phyloP scores from a whole-genome alignment of 2,329 filamentous ascomycete species.

The Rosellinia necatrix region DNA sequence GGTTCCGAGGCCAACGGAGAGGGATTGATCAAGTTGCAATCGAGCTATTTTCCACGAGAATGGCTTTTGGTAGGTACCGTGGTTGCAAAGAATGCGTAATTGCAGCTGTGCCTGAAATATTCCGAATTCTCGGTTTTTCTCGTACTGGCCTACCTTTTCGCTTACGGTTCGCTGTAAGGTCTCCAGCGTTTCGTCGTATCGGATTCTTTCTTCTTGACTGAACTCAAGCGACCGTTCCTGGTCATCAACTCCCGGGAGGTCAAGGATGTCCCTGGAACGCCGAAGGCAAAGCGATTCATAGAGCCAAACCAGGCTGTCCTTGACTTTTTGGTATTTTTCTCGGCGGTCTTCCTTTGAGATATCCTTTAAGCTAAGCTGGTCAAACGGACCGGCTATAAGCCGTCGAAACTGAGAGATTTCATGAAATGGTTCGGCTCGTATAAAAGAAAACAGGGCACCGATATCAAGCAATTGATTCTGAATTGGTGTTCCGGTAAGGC shows the following conservation, averaged over 20 bases:
- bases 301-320: slow-evolving; percentile 41
- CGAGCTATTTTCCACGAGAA: slow-evolving; percentile 50
- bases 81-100: slow-evolving; percentile 54
- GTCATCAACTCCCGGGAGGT: slow-evolving; percentile 42
- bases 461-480: slow-evolving; percentile 59
- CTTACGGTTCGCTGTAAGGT: slow-evolving; percentile 46
- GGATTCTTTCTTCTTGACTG: slow-evolving; percentile 37
- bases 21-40: slow-evolving; percentile 43
- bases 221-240: slow-evolving; percentile 39
- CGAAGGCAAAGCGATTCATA: slow-evolving; percentile 48
- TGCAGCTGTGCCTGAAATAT: slow-evolving; percentile 53
- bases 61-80: slow-evolving; percentile 52
- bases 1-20: slow-evolving; percentile 34
- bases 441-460: slow-evolving; percentile 54
- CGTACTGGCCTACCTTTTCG: slow-evolving; percentile 43
- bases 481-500: slow-evolving; percentile 58
- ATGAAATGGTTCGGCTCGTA: slow-evolving; percentile 49
- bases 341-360: too few relatives aligned
- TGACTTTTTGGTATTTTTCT: slow-evolving; percentile 32
- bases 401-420: slow-evolving; percentile 47
- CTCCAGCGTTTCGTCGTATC: slow-evolving; percentile 43
- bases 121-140: slow-evolving; percentile 46
- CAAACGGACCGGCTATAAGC: slow-evolving; percentile 49
- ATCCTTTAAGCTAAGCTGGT: too few relatives aligned
- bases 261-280: slow-evolving; percentile 47